phyloP scores from a whole-genome alignment of 768 basidiomycete species.

The Stropharia rugosoannulata region DNA sequence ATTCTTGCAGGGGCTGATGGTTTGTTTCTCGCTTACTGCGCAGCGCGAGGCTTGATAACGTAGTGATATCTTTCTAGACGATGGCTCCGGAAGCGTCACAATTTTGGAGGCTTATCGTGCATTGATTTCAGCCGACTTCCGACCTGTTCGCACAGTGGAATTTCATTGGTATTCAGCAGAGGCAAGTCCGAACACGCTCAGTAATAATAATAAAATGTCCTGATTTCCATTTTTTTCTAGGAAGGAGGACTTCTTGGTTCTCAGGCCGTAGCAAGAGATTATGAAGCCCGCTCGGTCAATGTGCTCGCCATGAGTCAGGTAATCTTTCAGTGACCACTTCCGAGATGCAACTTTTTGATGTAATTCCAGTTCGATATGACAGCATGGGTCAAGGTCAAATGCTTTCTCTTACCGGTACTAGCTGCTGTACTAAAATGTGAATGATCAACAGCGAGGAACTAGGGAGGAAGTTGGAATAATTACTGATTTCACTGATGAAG shows the following conservation, averaged over 20 bases:
- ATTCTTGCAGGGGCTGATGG: constrained; percentile 46
- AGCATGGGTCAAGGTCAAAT: constrained; percentile 81
- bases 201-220: constrained; percentile 10
- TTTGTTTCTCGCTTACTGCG: constrained; percentile 19
- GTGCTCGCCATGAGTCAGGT: constrained; percentile 87
- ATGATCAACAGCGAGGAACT: constrained; percentile 50
- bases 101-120: constrained; percentile 77
- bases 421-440: constrained; percentile 12
- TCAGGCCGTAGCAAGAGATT: constrained; percentile 82
- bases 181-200: constrained; percentile 32
- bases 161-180: constrained; percentile 88
- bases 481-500: constrained; percentile 74
- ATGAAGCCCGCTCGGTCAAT: constrained; percentile 59
- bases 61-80: constrained; percentile 45
- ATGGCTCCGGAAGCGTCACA: constrained; percentile 78
- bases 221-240: constrained; percentile 32
- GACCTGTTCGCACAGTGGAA: constrained; percentile 63
- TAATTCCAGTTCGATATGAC: constrained; percentile 82
- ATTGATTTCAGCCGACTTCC: constrained; percentile 67
- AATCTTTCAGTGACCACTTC: constrained; percentile 9
- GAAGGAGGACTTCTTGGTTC: constrained; percentile 87
- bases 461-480: constrained; percentile 82
- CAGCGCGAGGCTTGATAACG: background rate
- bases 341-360: constrained; percentile 13
- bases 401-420: constrained; percentile 18